Evolutionary conservation across 1,284 basidiomycete species (phyloP).

Genomic region (Filobasidium uniguttulatum): DNA sequence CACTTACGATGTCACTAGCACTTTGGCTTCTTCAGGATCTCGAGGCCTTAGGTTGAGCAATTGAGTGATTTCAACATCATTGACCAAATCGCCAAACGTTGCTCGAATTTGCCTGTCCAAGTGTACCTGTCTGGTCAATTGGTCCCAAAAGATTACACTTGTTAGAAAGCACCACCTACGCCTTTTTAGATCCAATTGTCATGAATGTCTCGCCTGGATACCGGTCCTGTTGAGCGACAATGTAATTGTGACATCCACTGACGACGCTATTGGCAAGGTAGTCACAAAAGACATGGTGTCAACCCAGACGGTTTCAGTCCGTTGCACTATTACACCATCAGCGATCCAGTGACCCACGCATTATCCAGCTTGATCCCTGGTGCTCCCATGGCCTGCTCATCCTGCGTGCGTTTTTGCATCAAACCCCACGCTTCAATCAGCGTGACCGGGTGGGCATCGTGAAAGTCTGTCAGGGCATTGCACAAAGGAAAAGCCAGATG

Average conservation of each 20-base stretch:
- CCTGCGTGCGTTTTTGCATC: not conserved
- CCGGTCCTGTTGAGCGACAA: not conserved
- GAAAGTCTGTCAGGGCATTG: not conserved
- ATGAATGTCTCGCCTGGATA: not conserved
- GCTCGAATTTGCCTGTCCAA: not conserved
- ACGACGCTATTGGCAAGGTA: not conserved
- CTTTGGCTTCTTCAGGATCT: not conserved
- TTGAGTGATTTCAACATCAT: not conserved
- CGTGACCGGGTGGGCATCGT: not conserved
- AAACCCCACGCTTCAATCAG: not conserved
- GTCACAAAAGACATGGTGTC: not conserved
- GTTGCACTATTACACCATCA: too few species aligned
- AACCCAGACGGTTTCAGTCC: not conserved
- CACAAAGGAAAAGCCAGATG: not conserved
- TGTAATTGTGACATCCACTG: not conserved
- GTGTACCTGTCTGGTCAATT: not conserved
- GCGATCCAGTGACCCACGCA: not conserved
- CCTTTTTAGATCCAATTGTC: not conserved
- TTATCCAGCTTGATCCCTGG: conserved; percentile 1
- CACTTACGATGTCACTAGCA: not conserved
- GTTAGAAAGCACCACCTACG: not conserved
- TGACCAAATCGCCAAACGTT: not conserved
- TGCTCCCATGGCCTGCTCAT: not conserved
- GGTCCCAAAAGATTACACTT: not conserved
- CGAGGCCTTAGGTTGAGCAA: not conserved